Conservation (phyloP, 169 alveolate species). For the Plasmodium vivax region DNA sequence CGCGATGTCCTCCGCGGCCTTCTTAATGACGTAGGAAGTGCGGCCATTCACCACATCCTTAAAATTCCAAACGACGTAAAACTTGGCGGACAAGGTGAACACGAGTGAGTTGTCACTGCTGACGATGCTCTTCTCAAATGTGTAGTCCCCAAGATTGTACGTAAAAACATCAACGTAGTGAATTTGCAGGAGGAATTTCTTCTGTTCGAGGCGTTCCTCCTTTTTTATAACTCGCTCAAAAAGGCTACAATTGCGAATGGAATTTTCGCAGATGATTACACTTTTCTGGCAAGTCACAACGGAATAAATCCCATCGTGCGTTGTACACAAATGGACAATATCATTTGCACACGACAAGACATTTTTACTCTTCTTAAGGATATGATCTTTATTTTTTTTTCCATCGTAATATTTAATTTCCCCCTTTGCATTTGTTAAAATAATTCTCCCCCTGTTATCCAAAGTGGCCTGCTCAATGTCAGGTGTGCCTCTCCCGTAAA, state of each 20-base stretch:
- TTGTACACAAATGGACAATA: conserved; percentile 40
- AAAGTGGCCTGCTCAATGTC: conserved; percentile 55
- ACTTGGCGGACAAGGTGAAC: conserved; percentile 32
- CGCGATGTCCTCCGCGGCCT: conserved; percentile 17
- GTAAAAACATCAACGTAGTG: conserved; percentile 46
- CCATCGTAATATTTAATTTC: conserved; percentile 72
- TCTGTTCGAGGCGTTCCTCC: conserved; percentile 35
- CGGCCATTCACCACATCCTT: conserved; percentile 13
- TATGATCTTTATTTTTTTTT: conserved; percentile 37
- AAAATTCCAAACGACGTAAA: conserved; percentile 60
- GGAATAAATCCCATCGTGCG: conserved; percentile 36
- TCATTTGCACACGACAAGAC: conserved; percentile 24
- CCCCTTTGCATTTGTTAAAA: conserved; percentile 7
- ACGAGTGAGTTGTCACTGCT: conserved; percentile 8
- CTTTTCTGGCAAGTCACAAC: conserved; percentile 43
- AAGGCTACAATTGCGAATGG: conserved; percentile 13
- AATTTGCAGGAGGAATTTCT: conserved; percentile 12
- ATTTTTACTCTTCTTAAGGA: conserved; percentile 47
- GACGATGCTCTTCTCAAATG: conserved; percentile 23
- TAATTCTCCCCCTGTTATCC: conserved; percentile 56
- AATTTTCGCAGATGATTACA: conserved; percentile 36
- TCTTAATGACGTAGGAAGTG: conserved; percentile 31
- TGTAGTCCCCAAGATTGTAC: conserved; percentile 35
- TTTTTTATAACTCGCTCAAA: conserved; percentile 40
- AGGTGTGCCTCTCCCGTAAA: conserved; percentile 34